phyloP scores from a whole-genome alignment of 352 stramenopile species.

The Aphanomyces astaci region DNA sequence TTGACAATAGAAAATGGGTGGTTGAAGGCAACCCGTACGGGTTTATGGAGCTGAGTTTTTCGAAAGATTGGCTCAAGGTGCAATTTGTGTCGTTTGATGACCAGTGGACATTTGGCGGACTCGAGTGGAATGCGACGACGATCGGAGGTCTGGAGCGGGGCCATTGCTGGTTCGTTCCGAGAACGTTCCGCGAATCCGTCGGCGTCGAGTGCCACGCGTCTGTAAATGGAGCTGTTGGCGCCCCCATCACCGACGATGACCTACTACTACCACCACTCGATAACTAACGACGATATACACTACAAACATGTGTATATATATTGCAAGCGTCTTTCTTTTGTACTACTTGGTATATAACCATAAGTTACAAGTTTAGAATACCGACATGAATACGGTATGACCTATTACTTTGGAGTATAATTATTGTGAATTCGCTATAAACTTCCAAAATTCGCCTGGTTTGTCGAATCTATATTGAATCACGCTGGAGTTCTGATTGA shows the following conservation, averaged over 20 bases:
- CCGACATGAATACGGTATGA: too few species aligned
- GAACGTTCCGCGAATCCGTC: background rate
- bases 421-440: too few species aligned
- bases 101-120: constrained; percentile 19
- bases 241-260: background rate
- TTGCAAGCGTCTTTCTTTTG: too few species aligned
- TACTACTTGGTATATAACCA: too few species aligned
- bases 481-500: too few species aligned
- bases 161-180: constrained; percentile 19
- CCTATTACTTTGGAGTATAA: too few species aligned
- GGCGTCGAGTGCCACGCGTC: constrained; percentile 17
- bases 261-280: too few species aligned
- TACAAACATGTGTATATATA: background rate
- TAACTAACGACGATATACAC: background rate
- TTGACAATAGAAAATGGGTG: constrained; percentile 15
- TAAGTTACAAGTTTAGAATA: too few species aligned
- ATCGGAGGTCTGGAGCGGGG: background rate
- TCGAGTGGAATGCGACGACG: background rate
- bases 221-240: constrained; percentile 5
- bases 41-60: constrained; percentile 23
- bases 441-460: too few species aligned
- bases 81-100: constrained; percentile 18
- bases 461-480: too few species aligned
- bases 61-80: constrained; percentile 22
- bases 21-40: constrained; percentile 13